phyloP scores from a whole-genome alignment of 176 grass and related monocot genomes.

The Stipa capillata region DNA sequence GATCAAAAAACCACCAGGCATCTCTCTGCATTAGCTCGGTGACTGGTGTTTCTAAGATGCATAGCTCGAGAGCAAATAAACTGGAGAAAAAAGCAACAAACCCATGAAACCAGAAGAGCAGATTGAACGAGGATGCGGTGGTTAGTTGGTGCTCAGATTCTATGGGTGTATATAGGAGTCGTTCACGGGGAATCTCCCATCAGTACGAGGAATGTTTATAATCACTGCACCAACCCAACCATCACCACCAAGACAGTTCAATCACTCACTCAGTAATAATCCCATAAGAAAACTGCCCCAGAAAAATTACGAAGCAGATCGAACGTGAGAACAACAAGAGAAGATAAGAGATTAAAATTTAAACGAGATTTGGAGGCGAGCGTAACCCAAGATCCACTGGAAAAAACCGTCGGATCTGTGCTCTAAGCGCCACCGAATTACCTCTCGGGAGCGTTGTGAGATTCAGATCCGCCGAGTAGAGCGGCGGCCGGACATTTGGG shows the following conservation, averaged over 20 bases:
- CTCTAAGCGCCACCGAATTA: constrained; percentile 43
- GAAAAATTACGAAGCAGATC: neutral
- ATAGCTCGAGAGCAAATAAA: no score
- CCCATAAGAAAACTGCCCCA: no score
- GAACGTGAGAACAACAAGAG: neutral
- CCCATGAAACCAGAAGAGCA: no score
- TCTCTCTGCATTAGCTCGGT: no score
- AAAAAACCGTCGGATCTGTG: constrained; percentile 15
- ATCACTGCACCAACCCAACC: neutral
- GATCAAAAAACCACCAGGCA: no score
- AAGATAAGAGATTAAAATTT: neutral
- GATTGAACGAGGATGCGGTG: no score
- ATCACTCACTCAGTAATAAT: no score
- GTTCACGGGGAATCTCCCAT: constrained; percentile 30
- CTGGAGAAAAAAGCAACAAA: no score
- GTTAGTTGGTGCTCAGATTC: constrained; percentile 46
- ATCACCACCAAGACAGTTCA: no score
- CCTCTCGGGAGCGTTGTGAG: constrained; percentile 8
- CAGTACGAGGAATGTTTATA: constrained; percentile 50
- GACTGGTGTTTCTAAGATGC: no score
- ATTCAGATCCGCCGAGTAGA: neutral
- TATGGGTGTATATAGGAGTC: constrained; percentile 63
- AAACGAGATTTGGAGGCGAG: constrained; percentile 33
- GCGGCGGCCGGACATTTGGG: constrained; percentile 11
- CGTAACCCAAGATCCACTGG: constrained; percentile 39